Evolutionary conservation across 2,329 filamentous ascomycete species (phyloP).

Genomic region (Ilyonectria mors-panacis): DNA sequence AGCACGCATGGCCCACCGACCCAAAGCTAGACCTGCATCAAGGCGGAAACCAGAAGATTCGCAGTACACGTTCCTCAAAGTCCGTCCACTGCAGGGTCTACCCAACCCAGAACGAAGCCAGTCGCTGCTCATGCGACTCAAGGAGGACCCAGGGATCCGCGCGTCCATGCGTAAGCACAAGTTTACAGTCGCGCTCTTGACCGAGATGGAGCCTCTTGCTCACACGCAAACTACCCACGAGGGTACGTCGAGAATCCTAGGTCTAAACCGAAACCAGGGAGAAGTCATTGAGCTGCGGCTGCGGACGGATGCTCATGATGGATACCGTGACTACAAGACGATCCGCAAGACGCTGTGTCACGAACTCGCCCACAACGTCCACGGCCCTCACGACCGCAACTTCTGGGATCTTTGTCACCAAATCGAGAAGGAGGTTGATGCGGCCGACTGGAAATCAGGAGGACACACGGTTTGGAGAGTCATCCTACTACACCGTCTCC

Average conservation of each 20-base stretch:
- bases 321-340: slow-evolving; percentile 92
- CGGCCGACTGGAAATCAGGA: slow-evolving; percentile 81
- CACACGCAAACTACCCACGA: slow-evolving; percentile 83
- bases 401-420: slow-evolving; percentile 93
- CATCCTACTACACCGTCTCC: slow-evolving; percentile 71
- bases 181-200: slow-evolving; percentile 88
- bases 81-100: slow-evolving; percentile 83
- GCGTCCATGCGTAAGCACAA: slow-evolving; percentile 86
- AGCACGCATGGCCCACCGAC: slow-evolving; percentile 53
- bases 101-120: slow-evolving; percentile 81
- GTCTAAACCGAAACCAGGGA: slow-evolving; percentile 88
- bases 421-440: slow-evolving; percentile 90
- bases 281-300: slow-evolving; percentile 92
- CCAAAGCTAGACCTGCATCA: slow-evolving; percentile 43
- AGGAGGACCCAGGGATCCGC: slow-evolving; percentile 87
- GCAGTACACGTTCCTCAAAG: slow-evolving; percentile 84
- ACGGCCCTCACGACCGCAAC: slow-evolving; percentile 83
- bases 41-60: slow-evolving; percentile 64
- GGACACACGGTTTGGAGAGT: slow-evolving; percentile 79
- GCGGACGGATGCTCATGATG: slow-evolving; percentile 94
- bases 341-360: slow-evolving; percentile 95
- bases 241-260: slow-evolving; percentile 81
- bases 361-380: slow-evolving; percentile 94
- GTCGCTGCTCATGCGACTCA: slow-evolving; percentile 81
- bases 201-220: slow-evolving; percentile 93